These are phyloP conservation scores for Sisymbrium altissimum DNA, from an alignment of 345 rosid genomes.

Conservation along the genomic window DNA sequence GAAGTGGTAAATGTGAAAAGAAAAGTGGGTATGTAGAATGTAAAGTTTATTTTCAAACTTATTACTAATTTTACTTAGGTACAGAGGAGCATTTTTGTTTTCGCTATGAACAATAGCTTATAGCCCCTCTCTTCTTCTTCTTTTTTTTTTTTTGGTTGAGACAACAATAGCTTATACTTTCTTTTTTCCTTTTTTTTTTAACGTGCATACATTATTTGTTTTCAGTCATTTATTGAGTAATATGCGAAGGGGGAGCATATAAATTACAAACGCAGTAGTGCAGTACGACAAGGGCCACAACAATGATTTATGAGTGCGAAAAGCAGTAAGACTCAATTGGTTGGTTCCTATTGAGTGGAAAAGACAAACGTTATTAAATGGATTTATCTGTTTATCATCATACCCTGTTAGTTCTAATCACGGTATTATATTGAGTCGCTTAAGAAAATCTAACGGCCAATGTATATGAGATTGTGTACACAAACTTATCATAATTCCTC, in stretches of 20 bases:
- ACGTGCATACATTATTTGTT: neutral
- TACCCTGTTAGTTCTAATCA: neutral
- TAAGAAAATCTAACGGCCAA: neutral
- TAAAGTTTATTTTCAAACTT: neutral
- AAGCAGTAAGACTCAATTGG: neutral
- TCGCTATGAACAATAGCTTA: neutral
- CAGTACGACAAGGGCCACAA: too few species aligned
- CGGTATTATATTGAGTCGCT: neutral
- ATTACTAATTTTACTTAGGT: neutral
- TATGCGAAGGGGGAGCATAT: too few species aligned
- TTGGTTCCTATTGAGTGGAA: neutral
- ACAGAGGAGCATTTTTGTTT: neutral
- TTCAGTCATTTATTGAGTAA: neutral
- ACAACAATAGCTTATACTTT: neutral
- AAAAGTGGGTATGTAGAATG: neutral
- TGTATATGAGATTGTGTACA: neutral
- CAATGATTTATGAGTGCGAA: conserved; percentile 5
- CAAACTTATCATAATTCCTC: neutral
- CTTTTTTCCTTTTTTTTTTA: neutral
- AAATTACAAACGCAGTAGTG: too few species aligned
- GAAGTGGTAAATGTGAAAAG: neutral
- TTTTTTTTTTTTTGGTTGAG: neutral
- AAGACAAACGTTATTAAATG: neutral
- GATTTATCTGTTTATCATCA: neutral
- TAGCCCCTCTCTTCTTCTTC: neutral